These are phyloP conservation scores for Cladosporium sphaerospermum DNA, from an alignment of 2,329 filamentous ascomycete species.

Conservation along the genomic window DNA sequence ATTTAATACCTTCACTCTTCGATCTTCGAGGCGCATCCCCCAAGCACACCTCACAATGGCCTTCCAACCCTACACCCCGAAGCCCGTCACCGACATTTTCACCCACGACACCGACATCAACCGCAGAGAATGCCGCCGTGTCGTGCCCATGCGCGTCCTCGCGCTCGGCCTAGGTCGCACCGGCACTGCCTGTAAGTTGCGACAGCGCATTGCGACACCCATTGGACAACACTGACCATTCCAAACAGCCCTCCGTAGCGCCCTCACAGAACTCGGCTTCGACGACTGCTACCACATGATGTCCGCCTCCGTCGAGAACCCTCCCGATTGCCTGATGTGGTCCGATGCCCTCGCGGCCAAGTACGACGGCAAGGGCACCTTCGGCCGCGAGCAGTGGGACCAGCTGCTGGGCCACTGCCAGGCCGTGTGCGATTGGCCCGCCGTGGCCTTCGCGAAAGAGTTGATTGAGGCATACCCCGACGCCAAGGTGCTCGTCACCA, in stretches of 20 bases:
- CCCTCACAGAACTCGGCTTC: constrained; percentile 61
- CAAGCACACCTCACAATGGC: constrained; percentile 25
- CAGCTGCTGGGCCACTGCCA: constrained; percentile 59
- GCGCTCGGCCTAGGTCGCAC: constrained; percentile 64
- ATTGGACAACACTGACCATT: neutral
- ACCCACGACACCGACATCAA: constrained; percentile 64
- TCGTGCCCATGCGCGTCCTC: constrained; percentile 66
- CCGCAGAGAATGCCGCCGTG: constrained; percentile 57
- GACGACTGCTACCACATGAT: constrained; percentile 69
- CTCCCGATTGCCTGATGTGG: constrained; percentile 63
- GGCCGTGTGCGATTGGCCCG: constrained; percentile 64
- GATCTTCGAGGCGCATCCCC: too few relatives aligned
- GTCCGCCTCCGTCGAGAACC: constrained; percentile 62
- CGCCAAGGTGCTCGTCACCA: constrained; percentile 64
- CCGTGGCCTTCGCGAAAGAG: constrained; percentile 61
- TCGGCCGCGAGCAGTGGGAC: constrained; percentile 63
- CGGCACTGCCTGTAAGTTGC: constrained; percentile 58
- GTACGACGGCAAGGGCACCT: constrained; percentile 55
- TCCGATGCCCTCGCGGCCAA: constrained; percentile 61
- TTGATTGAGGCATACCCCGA: constrained; percentile 66
- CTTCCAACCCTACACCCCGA: constrained; percentile 37
- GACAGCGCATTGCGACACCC: neutral
- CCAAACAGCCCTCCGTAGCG: constrained; percentile 53
- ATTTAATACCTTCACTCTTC: too few relatives aligned
- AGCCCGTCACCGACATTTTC: constrained; percentile 55